phyloP scores from a whole-genome alignment of 2,329 filamentous ascomycete genomes.

The Colletotrichum tabaci region DNA sequence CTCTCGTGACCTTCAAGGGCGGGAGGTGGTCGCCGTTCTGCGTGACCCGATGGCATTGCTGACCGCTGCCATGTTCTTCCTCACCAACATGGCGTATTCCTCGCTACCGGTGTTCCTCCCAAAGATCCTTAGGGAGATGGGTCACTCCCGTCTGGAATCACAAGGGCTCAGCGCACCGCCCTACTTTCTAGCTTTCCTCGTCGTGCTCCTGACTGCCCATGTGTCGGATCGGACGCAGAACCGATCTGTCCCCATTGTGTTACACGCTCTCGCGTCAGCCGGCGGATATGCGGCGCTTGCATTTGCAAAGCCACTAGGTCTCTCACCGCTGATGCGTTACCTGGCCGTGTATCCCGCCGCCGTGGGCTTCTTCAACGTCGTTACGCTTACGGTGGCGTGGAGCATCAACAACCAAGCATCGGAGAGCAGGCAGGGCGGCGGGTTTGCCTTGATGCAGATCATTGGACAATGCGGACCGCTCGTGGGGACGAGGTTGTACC shows the following conservation, averaged over 20 bases:
- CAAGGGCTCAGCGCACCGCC: slow-evolving; percentile 88
- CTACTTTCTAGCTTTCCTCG: slow-evolving; percentile 81
- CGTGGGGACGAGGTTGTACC: slow-evolving; percentile 77
- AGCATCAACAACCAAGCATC: slow-evolving; percentile 87
- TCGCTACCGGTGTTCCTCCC: slow-evolving; percentile 91
- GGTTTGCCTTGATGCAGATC: slow-evolving; percentile 85
- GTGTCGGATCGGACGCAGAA: slow-evolving; percentile 77
- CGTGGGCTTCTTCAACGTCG: slow-evolving; percentile 85
- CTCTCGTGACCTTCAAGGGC: slow-evolving; percentile 62
- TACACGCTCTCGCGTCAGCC: slow-evolving; percentile 78
- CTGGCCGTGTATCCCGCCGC: slow-evolving; percentile 83
- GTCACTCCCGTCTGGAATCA: slow-evolving; percentile 75
- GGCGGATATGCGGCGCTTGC: slow-evolving; percentile 73
- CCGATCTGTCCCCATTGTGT: slow-evolving; percentile 77
- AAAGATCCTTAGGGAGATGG: slow-evolving; percentile 84
- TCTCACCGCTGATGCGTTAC: slow-evolving; percentile 73
- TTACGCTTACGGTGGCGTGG: slow-evolving; percentile 90
- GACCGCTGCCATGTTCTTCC: slow-evolving; percentile 87
- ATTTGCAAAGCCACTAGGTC: slow-evolving; percentile 63
- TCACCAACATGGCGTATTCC: slow-evolving; percentile 89
- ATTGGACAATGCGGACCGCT: slow-evolving; percentile 86
- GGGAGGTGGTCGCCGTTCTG: slow-evolving; percentile 72
- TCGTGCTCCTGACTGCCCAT: slow-evolving; percentile 80
- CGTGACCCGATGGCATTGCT: slow-evolving; percentile 80
- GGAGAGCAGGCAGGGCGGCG: slow-evolving; percentile 78